A percentile compares a stretch with the other conserved stretches of the same genome.
These are phyloP conservation scores for Apiospora arundinis DNA, from an alignment of 2,329 filamentous ascomycete genomes.

Conservation along the genomic window DNA sequence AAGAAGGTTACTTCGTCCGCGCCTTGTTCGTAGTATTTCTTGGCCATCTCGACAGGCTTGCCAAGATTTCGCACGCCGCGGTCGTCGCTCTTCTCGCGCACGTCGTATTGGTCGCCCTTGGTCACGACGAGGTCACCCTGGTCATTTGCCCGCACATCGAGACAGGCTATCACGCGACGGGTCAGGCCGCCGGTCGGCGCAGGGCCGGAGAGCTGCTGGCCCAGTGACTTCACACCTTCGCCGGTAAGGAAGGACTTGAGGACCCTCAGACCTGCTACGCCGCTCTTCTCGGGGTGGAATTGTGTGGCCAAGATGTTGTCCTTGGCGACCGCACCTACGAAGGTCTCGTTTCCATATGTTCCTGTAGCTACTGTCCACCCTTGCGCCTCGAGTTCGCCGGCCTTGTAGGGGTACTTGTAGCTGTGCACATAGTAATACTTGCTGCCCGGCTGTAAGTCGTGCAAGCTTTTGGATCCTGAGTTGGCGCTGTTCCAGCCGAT, in stretches of 20 bases:
- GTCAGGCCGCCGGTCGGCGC: constrained; percentile 73
- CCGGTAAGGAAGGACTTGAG: constrained; percentile 87
- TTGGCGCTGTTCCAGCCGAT: constrained; percentile 98
- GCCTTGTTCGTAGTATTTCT: constrained; percentile 93
- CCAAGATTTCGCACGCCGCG: constrained; percentile 87
- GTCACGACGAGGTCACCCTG: constrained; percentile 94
- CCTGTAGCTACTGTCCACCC: constrained; percentile 95
- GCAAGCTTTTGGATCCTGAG: constrained; percentile 65
- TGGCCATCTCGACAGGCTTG: constrained; percentile 95
- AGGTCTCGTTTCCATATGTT: constrained; percentile 85
- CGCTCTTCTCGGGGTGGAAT: constrained; percentile 98
- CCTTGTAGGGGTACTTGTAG: constrained; percentile 80
- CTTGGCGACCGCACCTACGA: constrained; percentile 87
- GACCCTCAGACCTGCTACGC: constrained; percentile 83
- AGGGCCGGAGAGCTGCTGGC: constrained; percentile 38
- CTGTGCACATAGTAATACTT: constrained; percentile 99
- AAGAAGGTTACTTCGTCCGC: constrained; percentile 97
- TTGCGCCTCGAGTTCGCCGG: constrained; percentile 75
- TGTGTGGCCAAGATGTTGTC: constrained; percentile 90
- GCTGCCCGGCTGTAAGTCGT: constrained; percentile 77
- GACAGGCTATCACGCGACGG: constrained; percentile 91
- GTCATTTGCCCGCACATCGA: constrained; percentile 95
- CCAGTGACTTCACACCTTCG: constrained; percentile 60
- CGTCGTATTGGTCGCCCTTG: constrained; percentile 98
- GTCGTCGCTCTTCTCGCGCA: constrained; percentile 79